phyloP scores from a whole-genome alignment of 768 basidiomycete genomes.

The Udeniomyces megalosporus region DNA sequence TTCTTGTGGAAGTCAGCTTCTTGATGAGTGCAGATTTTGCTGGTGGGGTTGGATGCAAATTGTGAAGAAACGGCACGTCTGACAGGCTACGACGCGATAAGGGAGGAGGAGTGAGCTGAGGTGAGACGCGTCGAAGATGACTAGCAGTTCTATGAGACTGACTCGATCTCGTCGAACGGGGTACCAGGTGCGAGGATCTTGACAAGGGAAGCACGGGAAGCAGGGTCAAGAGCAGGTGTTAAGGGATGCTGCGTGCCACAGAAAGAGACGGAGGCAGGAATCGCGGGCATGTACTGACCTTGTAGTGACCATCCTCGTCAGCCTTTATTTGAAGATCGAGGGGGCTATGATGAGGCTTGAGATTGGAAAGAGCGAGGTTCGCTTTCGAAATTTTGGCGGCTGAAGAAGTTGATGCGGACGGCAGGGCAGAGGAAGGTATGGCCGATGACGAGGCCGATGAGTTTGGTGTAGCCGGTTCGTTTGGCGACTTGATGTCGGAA shows the following conservation, averaged over 20 bases:
- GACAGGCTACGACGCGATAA: background rate
- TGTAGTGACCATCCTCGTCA: background rate
- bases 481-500: background rate
- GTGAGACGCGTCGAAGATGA: background rate
- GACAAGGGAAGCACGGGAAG: background rate
- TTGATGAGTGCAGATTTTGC: background rate
- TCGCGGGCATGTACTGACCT: background rate
- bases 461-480: background rate
- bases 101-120: background rate
- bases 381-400: background rate
- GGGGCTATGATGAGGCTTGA: background rate
- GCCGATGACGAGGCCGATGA: background rate
- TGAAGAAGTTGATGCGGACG: background rate
- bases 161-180: slow-evolving; percentile 10
- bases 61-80: background rate
- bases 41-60: background rate
- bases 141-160: too few relatives aligned
- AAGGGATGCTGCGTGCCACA: background rate
- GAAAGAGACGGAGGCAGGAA: background rate
- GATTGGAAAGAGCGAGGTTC: background rate
- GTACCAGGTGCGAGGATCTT: background rate
- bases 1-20: background rate
- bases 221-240: too few relatives aligned
- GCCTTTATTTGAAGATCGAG: background rate
- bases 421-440: background rate